These are phyloP conservation scores for Diplogelasinospora grovesii DNA, from an alignment of 495 filamentous ascomycete genomes.

Conservation along the genomic window DNA sequence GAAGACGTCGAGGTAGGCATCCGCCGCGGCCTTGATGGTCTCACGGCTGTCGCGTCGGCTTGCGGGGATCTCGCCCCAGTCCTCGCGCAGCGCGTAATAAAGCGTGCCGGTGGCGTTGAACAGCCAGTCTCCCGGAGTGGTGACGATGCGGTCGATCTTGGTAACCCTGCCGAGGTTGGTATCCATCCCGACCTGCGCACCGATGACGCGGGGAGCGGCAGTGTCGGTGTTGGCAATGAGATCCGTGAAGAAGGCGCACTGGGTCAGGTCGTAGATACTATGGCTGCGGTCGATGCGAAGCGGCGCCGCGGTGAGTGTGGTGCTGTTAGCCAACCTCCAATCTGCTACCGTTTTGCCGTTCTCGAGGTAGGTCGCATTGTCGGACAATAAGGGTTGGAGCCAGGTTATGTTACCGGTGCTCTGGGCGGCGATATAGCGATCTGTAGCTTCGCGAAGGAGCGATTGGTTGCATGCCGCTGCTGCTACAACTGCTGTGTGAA, in stretches of 20 bases:
- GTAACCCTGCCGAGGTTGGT: conserved; percentile 4
- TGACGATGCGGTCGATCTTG: conserved; percentile 20
- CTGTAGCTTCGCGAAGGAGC: not conserved
- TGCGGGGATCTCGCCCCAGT: conserved; percentile 19
- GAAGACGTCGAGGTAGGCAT: conserved; percentile 23
- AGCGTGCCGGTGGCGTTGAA: conserved; percentile 25
- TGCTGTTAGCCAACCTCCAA: conserved; percentile 10
- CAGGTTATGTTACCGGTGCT: conserved; percentile 22
- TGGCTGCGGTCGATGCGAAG: conserved; percentile 18
- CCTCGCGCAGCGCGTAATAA: conserved; percentile 16
- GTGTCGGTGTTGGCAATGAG: conserved; percentile 12
- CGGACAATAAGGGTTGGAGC: conserved; percentile 8
- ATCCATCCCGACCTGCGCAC: conserved; percentile 14
- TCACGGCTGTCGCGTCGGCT: conserved; percentile 16
- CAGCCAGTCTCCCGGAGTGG: conserved; percentile 19
- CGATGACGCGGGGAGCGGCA: conserved; percentile 13
- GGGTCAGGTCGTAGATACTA: conserved; percentile 14
- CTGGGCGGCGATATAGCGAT: conserved; percentile 32
- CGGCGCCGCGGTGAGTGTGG: conserved; percentile 21
- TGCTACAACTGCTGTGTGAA: not conserved
- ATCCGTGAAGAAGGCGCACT: conserved; percentile 19
- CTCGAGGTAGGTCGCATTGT: conserved; percentile 15
- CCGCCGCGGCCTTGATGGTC: conserved; percentile 16
- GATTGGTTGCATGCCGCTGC: conserved; percentile 2
- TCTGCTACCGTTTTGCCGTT: conserved; percentile 6